Base-by-base conservation (phyloP, 495 filamentous ascomycete species). In the Chaetomium cochliodes region DNA sequence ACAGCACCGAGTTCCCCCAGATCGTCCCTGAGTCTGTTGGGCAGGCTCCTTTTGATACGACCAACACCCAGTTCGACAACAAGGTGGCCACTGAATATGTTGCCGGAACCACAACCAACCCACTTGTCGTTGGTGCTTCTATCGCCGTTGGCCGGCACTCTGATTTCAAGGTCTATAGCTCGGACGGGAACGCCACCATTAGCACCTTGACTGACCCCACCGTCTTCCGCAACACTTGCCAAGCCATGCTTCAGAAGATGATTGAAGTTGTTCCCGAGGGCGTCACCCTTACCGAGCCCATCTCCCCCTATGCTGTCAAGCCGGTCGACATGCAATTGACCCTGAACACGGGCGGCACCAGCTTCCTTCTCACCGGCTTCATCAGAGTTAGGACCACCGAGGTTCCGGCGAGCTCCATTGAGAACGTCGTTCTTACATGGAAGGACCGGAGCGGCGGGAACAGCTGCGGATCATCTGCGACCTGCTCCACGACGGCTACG, bases 401-500 rank as follows among this genome's bases (percentile, higher is more conserved):
- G 8, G 59, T 76, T 30, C 76, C 73, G 11, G 64, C 53, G 8
- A 68, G 66, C 44, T 67, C 69, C 33, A 73, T 80, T 62, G 59
- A 66, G 41, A 74, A 75, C 51, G 47, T 98, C 66, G 85, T 88
- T 4, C 82, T 87, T 2, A 80, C 94, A 41, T 97, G 97, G 83
- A 96, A 96, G 79, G 96, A 97, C 73, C 89, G 90, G 69, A 93
- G 92, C 74, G 96, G 96, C 70, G 93, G 92, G 3, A 96, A 93
- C 76, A 96, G 92, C 50, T 81, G 79, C 33, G 77, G 78, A 16
- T 76, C 67, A 2, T 55, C 68, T 23, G 72, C 68, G 51, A 70
- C 68, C 18, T 81, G 82, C 60, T 74, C 76, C n/a, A 79, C 81
- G 39, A 76, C 72, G 6, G 75, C 80, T 6, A 76, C 72, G 20